Conservation (phyloP, 2,329 filamentous ascomycete genomes). For the Raffaelea deltoideospora region DNA sequence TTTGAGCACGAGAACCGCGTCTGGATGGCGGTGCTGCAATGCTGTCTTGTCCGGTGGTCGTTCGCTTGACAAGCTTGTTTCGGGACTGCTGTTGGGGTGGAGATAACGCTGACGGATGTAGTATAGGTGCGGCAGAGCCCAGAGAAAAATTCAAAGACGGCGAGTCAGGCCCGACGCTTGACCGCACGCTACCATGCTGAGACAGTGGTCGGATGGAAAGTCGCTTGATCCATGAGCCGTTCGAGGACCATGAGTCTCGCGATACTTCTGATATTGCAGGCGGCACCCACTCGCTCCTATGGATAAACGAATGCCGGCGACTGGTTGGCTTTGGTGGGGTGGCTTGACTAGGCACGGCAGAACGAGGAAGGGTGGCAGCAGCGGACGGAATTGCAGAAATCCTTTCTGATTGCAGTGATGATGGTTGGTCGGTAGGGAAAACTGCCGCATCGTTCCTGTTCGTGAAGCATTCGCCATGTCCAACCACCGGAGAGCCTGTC, state of each 20-base stretch:
- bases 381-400: constrained; percentile 14
- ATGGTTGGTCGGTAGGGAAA: too few species aligned
- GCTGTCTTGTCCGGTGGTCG: constrained; percentile 36
- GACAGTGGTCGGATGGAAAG: constrained; percentile 51
- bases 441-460: too few species aligned
- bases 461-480: too few species aligned
- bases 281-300: constrained; percentile 20
- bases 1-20: constrained; percentile 41
- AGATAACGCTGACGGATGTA: constrained; percentile 19
- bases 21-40: constrained; percentile 25
- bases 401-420: too few species aligned
- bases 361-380: constrained; percentile 13
- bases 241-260: constrained; percentile 44
- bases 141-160: constrained; percentile 51
- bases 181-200: constrained; percentile 47
- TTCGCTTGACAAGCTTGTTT: constrained; percentile 67
- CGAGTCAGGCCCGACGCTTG: constrained; percentile 50
- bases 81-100: constrained; percentile 34
- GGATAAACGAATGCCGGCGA: constrained; percentile 28
- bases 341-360: constrained; percentile 22
- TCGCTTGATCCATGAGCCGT: constrained; percentile 57
- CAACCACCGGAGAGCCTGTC: too few species aligned
- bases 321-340: constrained; percentile 22
- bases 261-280: constrained; percentile 26
- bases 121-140: constrained; percentile 50